A percentile compares a stretch with the other conserved stretches of the same genome.
Conservation (phyloP, 75 land plant species). For the Chamaecyparis obtusa region DNA sequence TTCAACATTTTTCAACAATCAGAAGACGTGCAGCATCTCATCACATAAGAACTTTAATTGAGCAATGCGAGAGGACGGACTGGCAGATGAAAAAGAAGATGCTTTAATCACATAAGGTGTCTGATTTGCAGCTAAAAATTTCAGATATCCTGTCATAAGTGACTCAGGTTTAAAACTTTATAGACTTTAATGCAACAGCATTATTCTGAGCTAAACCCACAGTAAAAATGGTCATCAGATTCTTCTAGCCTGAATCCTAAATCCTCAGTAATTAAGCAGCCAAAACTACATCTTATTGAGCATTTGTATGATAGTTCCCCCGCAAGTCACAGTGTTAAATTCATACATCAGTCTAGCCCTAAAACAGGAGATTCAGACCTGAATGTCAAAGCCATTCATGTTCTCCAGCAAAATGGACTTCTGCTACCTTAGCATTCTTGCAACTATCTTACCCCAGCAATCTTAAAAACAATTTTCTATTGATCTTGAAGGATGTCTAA, state of each 20-base stretch:
- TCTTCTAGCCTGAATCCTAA: background rate
- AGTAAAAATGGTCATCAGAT: no score
- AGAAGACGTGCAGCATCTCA: no score
- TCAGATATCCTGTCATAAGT: no score
- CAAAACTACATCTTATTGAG: background rate
- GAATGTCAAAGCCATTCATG: background rate
- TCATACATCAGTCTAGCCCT: background rate
- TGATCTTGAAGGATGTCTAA: background rate
- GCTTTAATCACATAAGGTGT: no score
- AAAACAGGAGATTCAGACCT: background rate
- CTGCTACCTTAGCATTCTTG: background rate
- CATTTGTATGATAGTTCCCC: background rate
- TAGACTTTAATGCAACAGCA: no score
- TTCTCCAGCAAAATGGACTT: background rate
- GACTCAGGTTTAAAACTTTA: no score
- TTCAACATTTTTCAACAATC: no score
- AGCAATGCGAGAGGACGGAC: no score
- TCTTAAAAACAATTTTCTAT: background rate
- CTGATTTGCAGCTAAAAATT: no score
- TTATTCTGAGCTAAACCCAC: no score
- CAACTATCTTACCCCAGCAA: background rate
- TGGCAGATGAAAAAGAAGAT: no score
- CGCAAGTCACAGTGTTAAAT: background rate
- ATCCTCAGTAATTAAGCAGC: background rate
- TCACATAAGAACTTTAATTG: no score